These are phyloP conservation scores for Porodaedalea pini DNA, from an alignment of 1,284 basidiomycete species.

Conservation along the genomic window DNA sequence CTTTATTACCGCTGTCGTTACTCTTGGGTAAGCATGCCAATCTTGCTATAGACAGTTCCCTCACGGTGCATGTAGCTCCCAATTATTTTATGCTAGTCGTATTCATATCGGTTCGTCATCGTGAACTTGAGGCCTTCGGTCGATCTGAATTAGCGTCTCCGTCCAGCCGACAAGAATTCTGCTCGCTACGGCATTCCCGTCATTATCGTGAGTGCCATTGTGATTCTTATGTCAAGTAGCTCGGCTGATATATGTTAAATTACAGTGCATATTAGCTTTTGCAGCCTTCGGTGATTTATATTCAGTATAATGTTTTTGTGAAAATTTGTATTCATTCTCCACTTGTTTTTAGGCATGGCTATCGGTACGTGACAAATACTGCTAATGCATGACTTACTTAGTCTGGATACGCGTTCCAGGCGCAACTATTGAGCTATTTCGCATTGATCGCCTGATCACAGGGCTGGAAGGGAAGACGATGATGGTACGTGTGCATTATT, in stretches of 20 bases:
- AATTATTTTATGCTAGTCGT: conserved; percentile 18
- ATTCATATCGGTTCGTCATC: conserved; percentile 11
- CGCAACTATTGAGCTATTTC: conserved; percentile 8
- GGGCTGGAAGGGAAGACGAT: conserved; percentile 8
- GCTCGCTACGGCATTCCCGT: conserved; percentile 4
- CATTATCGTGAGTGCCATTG: conserved; percentile 9
- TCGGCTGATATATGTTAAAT: neutral
- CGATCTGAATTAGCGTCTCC: neutral
- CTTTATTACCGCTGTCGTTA: conserved; percentile 6
- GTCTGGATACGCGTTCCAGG: neutral
- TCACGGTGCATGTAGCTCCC: conserved; percentile 8
- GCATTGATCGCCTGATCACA: conserved; percentile 2
- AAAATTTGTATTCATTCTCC: too few relatives aligned
- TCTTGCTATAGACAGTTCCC: neutral
- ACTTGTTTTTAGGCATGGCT: neutral
- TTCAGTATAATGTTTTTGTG: neutral
- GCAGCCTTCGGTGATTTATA: conserved; percentile 1
- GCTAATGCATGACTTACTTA: neutral
- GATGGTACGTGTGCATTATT: neutral
- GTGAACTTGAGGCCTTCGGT: neutral
- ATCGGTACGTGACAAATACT: conserved; percentile 4
- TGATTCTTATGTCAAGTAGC: neutral
- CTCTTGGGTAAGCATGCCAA: neutral
- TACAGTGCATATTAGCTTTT: conserved; percentile 2
- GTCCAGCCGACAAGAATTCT: conserved; percentile 1